phyloP scores from a whole-genome alignment of 345 rosid genomes.

The Eucalyptus cloeziana region DNA sequence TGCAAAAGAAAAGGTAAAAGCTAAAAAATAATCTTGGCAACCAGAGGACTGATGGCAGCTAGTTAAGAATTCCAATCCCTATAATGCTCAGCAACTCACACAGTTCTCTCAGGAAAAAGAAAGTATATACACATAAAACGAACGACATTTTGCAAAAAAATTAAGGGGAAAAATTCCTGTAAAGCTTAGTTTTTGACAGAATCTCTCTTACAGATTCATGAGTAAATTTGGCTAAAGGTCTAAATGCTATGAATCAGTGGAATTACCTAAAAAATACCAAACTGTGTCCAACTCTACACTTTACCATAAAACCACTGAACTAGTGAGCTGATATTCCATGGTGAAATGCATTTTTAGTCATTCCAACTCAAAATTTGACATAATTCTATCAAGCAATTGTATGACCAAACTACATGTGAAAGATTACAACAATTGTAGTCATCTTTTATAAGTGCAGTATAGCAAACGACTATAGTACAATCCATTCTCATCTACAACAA shows the following conservation, averaged over 20 bases:
- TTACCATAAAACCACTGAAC: neutral
- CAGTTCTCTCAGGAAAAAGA: neutral
- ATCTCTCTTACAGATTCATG: neutral
- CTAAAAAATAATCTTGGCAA: neutral
- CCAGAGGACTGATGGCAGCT: neutral
- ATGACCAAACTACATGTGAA: neutral
- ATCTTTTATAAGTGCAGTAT: neutral
- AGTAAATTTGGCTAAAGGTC: neutral
- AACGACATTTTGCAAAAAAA: neutral
- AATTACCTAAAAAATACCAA: neutral
- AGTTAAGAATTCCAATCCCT: neutral
- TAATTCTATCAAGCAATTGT: neutral
- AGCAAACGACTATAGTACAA: neutral
- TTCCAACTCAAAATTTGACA: neutral
- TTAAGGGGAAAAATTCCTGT: neutral
- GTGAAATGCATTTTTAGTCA: neutral
- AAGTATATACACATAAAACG: neutral
- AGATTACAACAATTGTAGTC: neutral
- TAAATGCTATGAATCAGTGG: neutral
- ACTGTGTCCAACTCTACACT: neutral
- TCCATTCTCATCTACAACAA: neutral
- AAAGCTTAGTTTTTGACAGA: neutral
- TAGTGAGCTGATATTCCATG: neutral
- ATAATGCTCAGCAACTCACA: neutral
- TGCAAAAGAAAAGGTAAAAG: neutral